Conservation (phyloP, 164 flowering plant genomes). For the Magnolia sinica region DNA sequence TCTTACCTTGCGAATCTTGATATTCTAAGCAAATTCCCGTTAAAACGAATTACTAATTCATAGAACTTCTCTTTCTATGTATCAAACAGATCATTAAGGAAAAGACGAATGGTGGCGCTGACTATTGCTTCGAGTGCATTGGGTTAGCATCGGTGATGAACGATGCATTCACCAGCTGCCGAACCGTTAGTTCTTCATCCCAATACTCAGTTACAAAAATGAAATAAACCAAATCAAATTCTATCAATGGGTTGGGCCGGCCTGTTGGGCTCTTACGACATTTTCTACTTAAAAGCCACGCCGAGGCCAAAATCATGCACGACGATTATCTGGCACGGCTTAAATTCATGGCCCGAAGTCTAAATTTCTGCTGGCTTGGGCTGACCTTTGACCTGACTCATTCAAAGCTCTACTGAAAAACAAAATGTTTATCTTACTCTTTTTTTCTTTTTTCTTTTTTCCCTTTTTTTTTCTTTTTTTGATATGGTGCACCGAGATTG, state of each 20-base stretch:
- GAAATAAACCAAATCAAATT: neutral
- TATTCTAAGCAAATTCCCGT: too few relatives aligned
- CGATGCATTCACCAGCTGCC: conserved; percentile 50
- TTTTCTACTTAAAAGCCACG: too few relatives aligned
- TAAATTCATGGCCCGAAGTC: neutral
- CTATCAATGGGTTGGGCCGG: neutral
- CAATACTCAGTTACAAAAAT: neutral
- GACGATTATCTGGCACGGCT: neutral
- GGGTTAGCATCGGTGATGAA: conserved; percentile 59
- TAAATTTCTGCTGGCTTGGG: too few relatives aligned
- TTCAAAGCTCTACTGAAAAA: too few relatives aligned
- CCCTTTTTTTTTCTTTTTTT: too few relatives aligned
- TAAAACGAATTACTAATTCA: neutral
- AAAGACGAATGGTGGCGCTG: conserved; percentile 74
- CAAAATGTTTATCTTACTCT: too few relatives aligned
- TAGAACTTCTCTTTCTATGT: neutral
- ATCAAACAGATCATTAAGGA: conserved; percentile 50
- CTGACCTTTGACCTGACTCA: too few relatives aligned
- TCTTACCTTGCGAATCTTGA: conserved; percentile 7
- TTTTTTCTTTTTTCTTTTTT: too few relatives aligned
- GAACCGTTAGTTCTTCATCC: conserved; percentile 24
- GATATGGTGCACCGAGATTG: too few relatives aligned
- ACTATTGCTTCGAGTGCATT: conserved; percentile 75
- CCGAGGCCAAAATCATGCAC: neutral
- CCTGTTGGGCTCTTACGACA: neutral